Evolutionary conservation across 371 early-diverging fungal genomes (phyloP).

Genomic region (Mycotypha africana): DNA sequence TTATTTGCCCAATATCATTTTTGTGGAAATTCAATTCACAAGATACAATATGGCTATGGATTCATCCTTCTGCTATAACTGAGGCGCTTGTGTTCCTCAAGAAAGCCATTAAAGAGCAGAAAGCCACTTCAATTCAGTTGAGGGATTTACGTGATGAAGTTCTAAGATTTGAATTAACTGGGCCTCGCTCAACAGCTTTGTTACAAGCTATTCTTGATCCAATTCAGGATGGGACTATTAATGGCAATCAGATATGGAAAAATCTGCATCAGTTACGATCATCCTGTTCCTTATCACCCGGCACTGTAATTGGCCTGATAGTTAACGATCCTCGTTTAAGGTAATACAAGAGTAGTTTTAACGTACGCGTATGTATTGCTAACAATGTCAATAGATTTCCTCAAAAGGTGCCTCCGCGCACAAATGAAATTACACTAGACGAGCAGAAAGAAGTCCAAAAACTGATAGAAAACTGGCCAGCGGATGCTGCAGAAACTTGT

Average conservation of each 20-base stretch:
- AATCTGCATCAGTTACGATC: slow-evolving; percentile 44
- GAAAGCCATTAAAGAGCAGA: slow-evolving; percentile 5
- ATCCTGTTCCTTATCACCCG: slow-evolving; percentile 64
- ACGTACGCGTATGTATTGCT: too few relatives aligned
- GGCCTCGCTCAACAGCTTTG: slow-evolving; percentile 72
- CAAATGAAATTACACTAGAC: slow-evolving; percentile 22
- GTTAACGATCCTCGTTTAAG: slow-evolving; percentile 71
- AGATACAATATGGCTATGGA: slow-evolving; percentile 57
- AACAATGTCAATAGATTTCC: too few relatives aligned
- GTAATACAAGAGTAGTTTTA: slow-evolving; percentile 26
- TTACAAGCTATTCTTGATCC: slow-evolving; percentile 53
- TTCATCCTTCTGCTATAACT: slow-evolving; percentile 58
- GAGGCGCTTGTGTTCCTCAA: slow-evolving; percentile 16
- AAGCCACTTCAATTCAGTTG: slow-evolving; percentile 11
- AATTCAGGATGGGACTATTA: slow-evolving; percentile 1
- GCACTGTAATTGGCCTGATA: slow-evolving; percentile 58
- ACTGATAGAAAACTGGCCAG: slow-evolving; percentile 57
- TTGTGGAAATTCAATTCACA: slow-evolving; percentile 58
- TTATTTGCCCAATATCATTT: slow-evolving; percentile 60
- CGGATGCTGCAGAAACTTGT: slow-evolving; percentile 38
- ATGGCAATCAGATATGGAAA: slow-evolving; percentile 38
- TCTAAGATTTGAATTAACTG: slow-evolving; percentile 68
- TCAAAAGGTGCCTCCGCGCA: slow-evolving; percentile 58
- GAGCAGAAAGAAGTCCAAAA: slow-evolving; percentile 19
- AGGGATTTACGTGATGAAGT: slow-evolving; percentile 36